Evolutionary conservation across 192 early-diverging fungal genomes (phyloP), one percentile per base, ranked within the genome.

Genomic region (Glomus cerebriforme): DNA sequence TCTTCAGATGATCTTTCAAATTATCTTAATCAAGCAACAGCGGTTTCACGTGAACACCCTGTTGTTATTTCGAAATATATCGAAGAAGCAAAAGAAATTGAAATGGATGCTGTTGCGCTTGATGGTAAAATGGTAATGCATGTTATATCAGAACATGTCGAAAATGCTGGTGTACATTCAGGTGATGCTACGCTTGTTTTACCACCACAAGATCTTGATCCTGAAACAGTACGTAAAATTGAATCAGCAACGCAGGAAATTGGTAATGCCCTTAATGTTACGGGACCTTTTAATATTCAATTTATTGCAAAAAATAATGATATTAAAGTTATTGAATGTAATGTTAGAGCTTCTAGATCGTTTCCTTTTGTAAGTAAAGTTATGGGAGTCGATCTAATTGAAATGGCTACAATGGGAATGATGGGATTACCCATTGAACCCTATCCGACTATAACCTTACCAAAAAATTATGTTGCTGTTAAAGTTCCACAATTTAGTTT

Each of bases 221-320:
- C 78, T 0, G 80, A 78, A 0, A 91, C 90, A 7, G 87, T 91
- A 88, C 35, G 76, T 68, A 86, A 88, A 49, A 84, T 95, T 79
- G 92, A 93, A 84, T 86, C 82, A 2, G 93, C 97, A 79, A 94
- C 96, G 24, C 89, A 92, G 72, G 93, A 96, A 86, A 92, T 99
- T 24, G 96, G 94, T 24, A 85, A 87, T 43, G 95, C 94, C 6
- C 96, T 99, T 83, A 89, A 93, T 72, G 96, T 98, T 85, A 96
- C 96, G n/a, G 96, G 97, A 12, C 96, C 97, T 2, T 99, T 93
- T 94, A 99, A 99, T 86, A 99, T 99, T 94, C 97, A 99, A 86
- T 87, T 99, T 74, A 98, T 99, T 81, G 83, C 84, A 37, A 65
- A 79, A 74, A 76, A 70, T 22, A 70, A 79, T 70, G 79, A 84